Evolutionary conservation across 2,329 filamentous ascomycete genomes (phyloP).

Genomic region (Tolypocladium guangdongense): DNA sequence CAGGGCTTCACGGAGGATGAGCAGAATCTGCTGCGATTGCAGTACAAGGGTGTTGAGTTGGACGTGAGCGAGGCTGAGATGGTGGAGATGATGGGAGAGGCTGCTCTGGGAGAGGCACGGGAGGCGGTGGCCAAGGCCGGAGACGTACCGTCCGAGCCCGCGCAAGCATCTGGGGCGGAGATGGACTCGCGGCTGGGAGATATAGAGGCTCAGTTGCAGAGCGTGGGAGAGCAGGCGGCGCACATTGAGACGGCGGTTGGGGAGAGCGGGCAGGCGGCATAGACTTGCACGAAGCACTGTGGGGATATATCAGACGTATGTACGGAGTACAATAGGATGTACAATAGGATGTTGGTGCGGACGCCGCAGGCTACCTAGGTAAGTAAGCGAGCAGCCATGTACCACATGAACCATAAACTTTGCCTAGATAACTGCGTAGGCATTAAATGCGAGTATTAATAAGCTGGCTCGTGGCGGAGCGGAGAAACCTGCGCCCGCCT

Average conservation of each 20-base stretch:
- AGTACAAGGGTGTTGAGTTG: constrained; percentile 13
- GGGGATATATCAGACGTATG: no score
- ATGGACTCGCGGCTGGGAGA: constrained; percentile 3
- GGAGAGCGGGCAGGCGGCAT: constrained; percentile 5
- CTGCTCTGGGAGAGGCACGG: constrained; percentile 3
- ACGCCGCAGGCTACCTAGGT: neutral
- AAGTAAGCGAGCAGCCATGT: neutral
- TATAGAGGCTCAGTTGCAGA: constrained; percentile 9
- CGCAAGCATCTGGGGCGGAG: neutral
- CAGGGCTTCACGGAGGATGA: constrained; percentile 27
- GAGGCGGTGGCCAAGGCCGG: neutral
- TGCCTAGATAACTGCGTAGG: no score
- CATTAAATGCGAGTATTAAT: no score
- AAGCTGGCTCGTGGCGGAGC: neutral
- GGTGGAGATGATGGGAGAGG: constrained; percentile 19
- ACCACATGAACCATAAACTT: no score
- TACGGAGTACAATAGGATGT: neutral
- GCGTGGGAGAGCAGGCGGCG: constrained; percentile 4
- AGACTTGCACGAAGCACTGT: neutral
- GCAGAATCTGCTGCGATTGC: constrained; percentile 19
- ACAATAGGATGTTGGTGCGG: neutral
- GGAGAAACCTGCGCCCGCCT: neutral
- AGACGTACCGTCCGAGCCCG: neutral
- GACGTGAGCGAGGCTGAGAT: constrained; percentile 25
- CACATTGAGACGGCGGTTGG: constrained; percentile 14